These are phyloP conservation scores for Leishmania tarentolae DNA, from an alignment of 208 protist genomes.

Conservation along the genomic window DNA sequence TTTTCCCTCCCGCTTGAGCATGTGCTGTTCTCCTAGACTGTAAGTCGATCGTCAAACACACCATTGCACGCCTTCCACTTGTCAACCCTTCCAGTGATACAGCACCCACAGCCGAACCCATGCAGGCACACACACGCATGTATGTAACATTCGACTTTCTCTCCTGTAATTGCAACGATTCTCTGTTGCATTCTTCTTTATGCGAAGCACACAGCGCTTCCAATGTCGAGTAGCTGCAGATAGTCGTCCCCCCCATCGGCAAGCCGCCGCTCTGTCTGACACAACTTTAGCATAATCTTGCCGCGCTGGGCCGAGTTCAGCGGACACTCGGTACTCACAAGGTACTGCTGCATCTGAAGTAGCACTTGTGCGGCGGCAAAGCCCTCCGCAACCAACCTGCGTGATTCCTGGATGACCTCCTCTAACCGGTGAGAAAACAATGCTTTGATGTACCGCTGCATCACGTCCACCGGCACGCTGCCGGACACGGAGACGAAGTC, in stretches of 20 bases:
- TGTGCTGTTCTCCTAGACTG: neutral
- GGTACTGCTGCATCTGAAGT: constrained; percentile 74
- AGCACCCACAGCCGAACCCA: neutral
- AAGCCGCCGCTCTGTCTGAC: constrained; percentile 77
- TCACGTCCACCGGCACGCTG: constrained; percentile 63
- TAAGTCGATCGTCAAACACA: neutral
- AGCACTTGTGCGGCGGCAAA: constrained; percentile 79
- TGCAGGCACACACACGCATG: neutral
- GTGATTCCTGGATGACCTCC: constrained; percentile 58
- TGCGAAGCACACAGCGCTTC: constrained; percentile 40
- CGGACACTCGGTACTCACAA: constrained; percentile 57
- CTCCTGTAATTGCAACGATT: neutral
- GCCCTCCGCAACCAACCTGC: constrained; percentile 61
- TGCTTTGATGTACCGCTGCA: constrained; percentile 56
- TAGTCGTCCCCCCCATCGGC: constrained; percentile 84
- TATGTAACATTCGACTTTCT: neutral
- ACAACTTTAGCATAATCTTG: constrained; percentile 71
- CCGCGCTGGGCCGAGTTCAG: constrained; percentile 68
- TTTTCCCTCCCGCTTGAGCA: neutral
- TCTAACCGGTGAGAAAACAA: constrained; percentile 64
- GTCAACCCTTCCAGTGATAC: neutral
- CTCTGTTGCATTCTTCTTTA: constrained; percentile 6
- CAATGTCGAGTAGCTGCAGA: constrained; percentile 88
- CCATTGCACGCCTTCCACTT: neutral
- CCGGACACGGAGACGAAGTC: constrained; percentile 90